Conservation (phyloP, 345 rosid genomes). For the Salix purpurea region DNA sequence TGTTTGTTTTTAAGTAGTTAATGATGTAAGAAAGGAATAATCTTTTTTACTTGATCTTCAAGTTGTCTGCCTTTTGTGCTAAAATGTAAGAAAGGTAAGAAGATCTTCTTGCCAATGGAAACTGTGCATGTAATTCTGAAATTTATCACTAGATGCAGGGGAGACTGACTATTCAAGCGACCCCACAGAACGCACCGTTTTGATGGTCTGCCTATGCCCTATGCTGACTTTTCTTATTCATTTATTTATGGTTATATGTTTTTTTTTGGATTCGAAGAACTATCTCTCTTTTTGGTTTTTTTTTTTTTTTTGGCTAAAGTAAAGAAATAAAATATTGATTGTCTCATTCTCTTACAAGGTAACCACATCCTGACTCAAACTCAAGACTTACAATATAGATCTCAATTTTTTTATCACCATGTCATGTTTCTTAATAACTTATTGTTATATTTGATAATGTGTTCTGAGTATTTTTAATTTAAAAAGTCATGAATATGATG, state of each 20-base stretch:
- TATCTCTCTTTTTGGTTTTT: no score
- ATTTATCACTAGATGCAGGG: background rate
- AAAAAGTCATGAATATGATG: no score
- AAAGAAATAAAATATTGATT: rapidly evolving
- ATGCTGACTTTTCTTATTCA: background rate
- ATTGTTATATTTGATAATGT: no score
- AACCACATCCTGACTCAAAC: rapidly evolving
- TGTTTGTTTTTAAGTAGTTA: background rate
- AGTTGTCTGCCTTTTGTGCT: background rate
- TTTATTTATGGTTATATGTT: no score
- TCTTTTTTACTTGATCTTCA: background rate
- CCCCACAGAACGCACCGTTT: constrained; percentile 1
- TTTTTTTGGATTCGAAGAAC: no score
- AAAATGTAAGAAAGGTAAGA: background rate
- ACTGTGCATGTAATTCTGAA: background rate
- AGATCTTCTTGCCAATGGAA: background rate
- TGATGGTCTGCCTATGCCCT: background rate
- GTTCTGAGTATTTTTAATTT: no score
- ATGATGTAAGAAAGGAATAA: background rate
- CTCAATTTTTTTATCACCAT: no score
- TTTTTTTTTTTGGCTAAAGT: no score
- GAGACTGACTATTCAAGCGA: background rate
- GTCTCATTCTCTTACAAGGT: rapidly evolving
- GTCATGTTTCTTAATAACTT: no score
- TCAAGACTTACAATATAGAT: no score